These are phyloP conservation scores for Prunus mongolica DNA, from an alignment of 306 rosid genomes.

Conservation along the genomic window DNA sequence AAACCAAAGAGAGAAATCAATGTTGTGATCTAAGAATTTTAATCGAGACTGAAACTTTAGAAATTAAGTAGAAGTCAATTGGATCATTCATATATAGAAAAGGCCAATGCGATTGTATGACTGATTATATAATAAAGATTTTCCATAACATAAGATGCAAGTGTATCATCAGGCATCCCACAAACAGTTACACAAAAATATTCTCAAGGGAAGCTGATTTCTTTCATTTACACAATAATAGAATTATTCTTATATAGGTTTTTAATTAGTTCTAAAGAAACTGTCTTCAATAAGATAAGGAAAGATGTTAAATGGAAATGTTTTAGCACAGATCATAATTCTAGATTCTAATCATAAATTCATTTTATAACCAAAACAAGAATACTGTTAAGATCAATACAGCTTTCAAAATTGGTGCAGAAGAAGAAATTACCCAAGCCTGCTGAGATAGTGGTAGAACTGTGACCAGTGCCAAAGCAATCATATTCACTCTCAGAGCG, in stretches of 20 bases:
- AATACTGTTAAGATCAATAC: neutral
- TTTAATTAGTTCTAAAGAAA: neutral
- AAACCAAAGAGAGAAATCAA: constrained; percentile 16
- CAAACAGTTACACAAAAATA: neutral
- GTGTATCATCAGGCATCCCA: neutral
- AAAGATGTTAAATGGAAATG: neutral
- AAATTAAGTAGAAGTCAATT: neutral
- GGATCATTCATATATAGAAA: neutral
- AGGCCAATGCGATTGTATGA: neutral
- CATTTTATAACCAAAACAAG: neutral
- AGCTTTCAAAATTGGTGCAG: constrained; percentile 1
- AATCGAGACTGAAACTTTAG: neutral
- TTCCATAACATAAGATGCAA: neutral
- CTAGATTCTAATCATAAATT: neutral
- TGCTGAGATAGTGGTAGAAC: constrained; percentile 98
- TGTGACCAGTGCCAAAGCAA: constrained; percentile 94
- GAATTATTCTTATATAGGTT: neutral
- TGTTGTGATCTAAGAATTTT: neutral
- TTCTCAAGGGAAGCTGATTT: neutral
- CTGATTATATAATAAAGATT: neutral
- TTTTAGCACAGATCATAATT: neutral
- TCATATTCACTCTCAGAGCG: constrained; percentile 91
- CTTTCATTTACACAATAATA: neutral
- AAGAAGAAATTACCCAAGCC: constrained; percentile 71
- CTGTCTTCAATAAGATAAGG: neutral